Percentiles rank a stretch among this genome's conserved stretches.
Conservation (phyloP, 1,284 basidiomycete species). For the Pseudozyma sp. region DNA sequence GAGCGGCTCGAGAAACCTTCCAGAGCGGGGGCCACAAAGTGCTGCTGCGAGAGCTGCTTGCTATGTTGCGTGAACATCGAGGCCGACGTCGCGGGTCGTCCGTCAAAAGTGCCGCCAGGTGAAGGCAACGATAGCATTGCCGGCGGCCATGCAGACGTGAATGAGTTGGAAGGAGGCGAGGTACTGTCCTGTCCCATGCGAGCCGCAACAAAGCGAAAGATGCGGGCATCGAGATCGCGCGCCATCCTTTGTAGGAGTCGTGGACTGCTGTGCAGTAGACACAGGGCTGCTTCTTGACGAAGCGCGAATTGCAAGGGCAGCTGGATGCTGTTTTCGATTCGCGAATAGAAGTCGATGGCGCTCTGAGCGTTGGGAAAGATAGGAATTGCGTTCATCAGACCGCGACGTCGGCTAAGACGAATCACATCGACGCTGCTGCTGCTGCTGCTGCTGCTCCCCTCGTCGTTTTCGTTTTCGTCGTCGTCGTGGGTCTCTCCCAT, state of each 20-base stretch:
- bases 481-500: no score
- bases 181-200: constrained; percentile 1
- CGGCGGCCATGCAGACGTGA: neutral
- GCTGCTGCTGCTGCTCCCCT: no score
- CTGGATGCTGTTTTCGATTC: neutral
- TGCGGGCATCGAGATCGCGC: neutral
- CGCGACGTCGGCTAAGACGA: neutral
- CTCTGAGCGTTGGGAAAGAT: neutral
- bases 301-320: constrained; percentile 1
- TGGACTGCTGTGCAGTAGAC: neutral
- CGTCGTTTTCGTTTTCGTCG: no score
- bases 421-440: neutral
- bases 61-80: neutral
- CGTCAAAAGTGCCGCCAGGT: neutral
- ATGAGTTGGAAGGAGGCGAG: neutral
- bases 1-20: neutral
- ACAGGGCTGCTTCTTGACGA: neutral
- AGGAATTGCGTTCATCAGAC: neutral
- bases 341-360: neutral
- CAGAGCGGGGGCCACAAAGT: neutral
- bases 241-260: neutral
- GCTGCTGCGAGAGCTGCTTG: neutral
- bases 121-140: neutral
- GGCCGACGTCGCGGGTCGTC: neutral
- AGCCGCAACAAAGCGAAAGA: constrained; percentile 3